These are phyloP conservation scores for Cunninghamia lanceolata DNA, from an alignment of 75 land plant species.

Conservation along the genomic window DNA sequence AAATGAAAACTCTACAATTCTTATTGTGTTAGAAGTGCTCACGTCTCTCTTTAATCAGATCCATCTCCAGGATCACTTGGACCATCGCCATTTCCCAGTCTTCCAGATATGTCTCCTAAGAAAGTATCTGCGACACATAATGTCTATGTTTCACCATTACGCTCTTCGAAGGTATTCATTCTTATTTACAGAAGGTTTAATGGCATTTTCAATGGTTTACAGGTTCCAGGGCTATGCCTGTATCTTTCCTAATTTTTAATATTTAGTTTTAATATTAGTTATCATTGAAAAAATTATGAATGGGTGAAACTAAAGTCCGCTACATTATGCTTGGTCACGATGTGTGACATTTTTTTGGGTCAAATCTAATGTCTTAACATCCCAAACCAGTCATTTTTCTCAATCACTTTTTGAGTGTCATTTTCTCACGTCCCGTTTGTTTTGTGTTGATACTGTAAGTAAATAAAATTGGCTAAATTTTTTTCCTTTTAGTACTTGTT, in stretches of 20 bases:
- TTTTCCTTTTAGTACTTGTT: too few species aligned
- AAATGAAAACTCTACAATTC: not conserved
- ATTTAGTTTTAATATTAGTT: not conserved
- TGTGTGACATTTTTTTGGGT: not conserved
- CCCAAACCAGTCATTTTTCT: slow-evolving; percentile 2
- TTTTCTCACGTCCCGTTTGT: not conserved
- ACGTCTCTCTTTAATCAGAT: slow-evolving; percentile 30
- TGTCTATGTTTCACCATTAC: slow-evolving; percentile 93
- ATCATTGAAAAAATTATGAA: not conserved
- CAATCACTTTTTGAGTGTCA: not conserved
- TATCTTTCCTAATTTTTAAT: not conserved
- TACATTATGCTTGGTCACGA: not conserved
- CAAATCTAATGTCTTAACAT: not conserved
- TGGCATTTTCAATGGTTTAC: not conserved
- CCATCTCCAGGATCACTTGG: slow-evolving; percentile 67
- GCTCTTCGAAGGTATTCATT: slow-evolving; percentile 71
- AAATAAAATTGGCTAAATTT: not conserved
- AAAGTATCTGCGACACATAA: slow-evolving; percentile 92
- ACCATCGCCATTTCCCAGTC: slow-evolving; percentile 65
- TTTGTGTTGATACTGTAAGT: not conserved
- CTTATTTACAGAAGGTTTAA: not conserved
- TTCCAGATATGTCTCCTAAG: slow-evolving; percentile 96
- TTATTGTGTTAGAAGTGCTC: not conserved
- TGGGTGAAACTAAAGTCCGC: not conserved
- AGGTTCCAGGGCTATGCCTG: not conserved